Evolutionary conservation across 345 rosid genomes (phyloP).

Genomic region (Euphorbia pulcherrima): DNA sequence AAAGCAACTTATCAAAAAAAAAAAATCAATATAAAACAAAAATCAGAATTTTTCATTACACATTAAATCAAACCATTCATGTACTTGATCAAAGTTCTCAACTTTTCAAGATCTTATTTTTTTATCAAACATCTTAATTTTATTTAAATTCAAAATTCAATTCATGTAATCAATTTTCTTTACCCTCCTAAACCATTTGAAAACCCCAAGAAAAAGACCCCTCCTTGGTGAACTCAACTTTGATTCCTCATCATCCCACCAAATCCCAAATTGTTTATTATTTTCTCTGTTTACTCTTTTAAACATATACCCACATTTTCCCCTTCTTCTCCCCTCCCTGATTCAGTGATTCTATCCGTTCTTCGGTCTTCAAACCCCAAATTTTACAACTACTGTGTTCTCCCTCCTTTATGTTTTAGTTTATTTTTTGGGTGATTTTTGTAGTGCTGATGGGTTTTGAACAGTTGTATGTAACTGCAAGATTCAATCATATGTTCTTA

Average conservation of each 20-base stretch:
- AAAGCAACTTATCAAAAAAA: too few relatives aligned
- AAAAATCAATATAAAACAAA: too few relatives aligned
- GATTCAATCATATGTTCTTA: slow-evolving; percentile 37
- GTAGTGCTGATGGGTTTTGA: slow-evolving; percentile 11
- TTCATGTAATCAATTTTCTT: slow-evolving; percentile 13
- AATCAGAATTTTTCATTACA: neutral
- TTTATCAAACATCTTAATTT: too few relatives aligned
- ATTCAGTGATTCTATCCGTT: slow-evolving; percentile 3
- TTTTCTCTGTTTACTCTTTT: neutral
- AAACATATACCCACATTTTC: slow-evolving; percentile 24
- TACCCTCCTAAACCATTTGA: slow-evolving; percentile 81
- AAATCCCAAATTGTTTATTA: slow-evolving; percentile 36
- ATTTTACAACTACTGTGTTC: slow-evolving; percentile 11
- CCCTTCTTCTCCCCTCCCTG: slow-evolving; percentile 10
- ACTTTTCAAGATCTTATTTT: neutral
- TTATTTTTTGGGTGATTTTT: neutral
- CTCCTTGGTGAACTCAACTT: slow-evolving; percentile 64
- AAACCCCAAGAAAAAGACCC: slow-evolving; percentile 70
- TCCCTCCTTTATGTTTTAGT: neutral
- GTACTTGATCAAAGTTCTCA: neutral
- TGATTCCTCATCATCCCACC: slow-evolving; percentile 54
- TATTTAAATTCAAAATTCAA: neutral
- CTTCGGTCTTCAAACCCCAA: slow-evolving; percentile 15
- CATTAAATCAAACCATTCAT: slow-evolving; percentile 14
- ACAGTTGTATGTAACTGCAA: slow-evolving; percentile 36